Conservation (phyloP, 2,329 filamentous ascomycete genomes). For the Fusarium neocosmosporiellum region DNA sequence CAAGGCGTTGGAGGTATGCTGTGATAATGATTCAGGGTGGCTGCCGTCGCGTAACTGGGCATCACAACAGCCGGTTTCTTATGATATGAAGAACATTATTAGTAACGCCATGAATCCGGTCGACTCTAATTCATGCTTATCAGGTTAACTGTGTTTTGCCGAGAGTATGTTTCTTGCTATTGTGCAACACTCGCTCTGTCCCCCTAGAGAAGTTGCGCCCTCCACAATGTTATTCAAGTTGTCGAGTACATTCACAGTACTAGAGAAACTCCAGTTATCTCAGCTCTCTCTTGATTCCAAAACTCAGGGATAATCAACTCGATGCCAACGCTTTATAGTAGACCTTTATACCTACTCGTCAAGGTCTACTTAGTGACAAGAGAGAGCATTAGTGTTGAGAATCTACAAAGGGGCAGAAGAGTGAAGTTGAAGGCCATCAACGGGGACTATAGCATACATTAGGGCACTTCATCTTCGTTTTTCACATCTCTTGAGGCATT, state of each 20-base stretch:
- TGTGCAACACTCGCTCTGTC: background rate
- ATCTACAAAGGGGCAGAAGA: background rate
- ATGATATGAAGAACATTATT: background rate
- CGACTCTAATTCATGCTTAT: background rate
- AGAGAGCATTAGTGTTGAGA: background rate
- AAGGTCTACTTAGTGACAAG: too few species aligned
- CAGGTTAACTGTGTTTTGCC: background rate
- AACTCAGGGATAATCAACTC: background rate
- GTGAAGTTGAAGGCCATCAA: background rate
- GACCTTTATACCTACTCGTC: background rate
- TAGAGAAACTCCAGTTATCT: background rate
- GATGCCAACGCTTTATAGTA: background rate
- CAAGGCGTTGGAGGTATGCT: constrained; percentile 27
- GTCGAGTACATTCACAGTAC: background rate
- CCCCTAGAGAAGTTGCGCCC: background rate
- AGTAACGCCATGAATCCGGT: background rate
- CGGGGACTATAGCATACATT: background rate
- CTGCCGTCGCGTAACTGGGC: background rate
- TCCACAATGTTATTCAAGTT: background rate
- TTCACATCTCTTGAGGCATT: background rate
- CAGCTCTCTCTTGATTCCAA: background rate
- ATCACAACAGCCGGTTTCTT: background rate
- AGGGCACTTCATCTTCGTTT: background rate
- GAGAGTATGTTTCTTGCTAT: background rate
- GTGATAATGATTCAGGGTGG: background rate